Base-by-base conservation (phyloP, 1,284 basidiomycete species). In the Boletus sp. region DNA sequence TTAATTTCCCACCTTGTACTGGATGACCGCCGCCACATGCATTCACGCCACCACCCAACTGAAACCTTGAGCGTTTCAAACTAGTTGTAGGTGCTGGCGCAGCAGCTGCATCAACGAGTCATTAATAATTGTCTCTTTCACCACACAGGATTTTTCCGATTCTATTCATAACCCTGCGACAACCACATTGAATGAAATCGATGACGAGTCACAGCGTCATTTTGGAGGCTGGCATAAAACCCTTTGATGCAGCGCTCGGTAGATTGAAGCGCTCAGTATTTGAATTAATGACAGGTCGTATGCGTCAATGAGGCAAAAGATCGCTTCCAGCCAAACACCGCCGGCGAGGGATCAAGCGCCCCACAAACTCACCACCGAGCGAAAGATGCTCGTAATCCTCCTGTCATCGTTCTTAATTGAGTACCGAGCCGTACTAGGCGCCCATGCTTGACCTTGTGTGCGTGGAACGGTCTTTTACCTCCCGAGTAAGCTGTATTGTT, bases 41-140 rank as follows among this genome's bases (percentile, higher is more conserved):
- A n/a, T n/a, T n/a, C n/a, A n/a, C n/a, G n/a, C n/a, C n/a, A n/a
- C n/a, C n/a, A n/a, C n/a, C n/a, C n/a, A n/a, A n/a, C n/a, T n/a
- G n/a, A n/a, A n/a, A n/a, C n/a, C n/a, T 9, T 13, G 13, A 25
- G 43, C 35, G 51, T 13, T 30, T n/a, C 40, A 26, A 32, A 29
- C 26, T 7, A 9, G 12, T 7, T 30, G 19, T 19, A 13, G 23
- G 30, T 8, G 33, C 33, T 36, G 26, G 22, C 17, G 43, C 27
- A 16, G 33, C 33, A 23, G 19, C 8, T 13, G 10, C 25, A 38
- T 41, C 44, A 53, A 38, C 41, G 57, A 36, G 16, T 38, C 10
- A 27, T 32, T 33, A 29, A 39, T 17, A n/a, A 13, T 14, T n/a
- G 30, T 32, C 30, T 5, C 20, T 27, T 37, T 49, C 50, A 25